A percentile compares a stretch with the other conserved stretches of the same genome.
phyloP scores from a whole-genome alignment of 371 early-diverging fungal genomes.

The Haplosporangium sp. region DNA sequence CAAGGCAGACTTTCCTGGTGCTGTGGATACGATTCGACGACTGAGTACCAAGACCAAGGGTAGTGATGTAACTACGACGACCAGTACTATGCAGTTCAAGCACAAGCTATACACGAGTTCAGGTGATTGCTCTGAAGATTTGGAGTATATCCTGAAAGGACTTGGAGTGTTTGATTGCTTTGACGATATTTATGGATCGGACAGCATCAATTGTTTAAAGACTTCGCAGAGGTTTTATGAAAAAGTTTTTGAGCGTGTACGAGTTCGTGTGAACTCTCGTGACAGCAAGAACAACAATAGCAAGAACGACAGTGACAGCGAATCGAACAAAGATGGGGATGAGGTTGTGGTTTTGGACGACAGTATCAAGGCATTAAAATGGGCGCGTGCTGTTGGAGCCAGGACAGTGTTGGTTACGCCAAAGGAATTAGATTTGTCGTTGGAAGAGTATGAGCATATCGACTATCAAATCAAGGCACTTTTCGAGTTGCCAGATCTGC shows the following conservation, averaged over 20 bases:
- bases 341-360: constrained; percentile 48
- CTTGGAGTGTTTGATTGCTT: constrained; percentile 33
- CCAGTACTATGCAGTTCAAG: background rate
- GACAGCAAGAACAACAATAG: background rate
- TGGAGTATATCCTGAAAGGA: constrained; percentile 29
- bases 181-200: constrained; percentile 35
- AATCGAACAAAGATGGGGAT: constrained; percentile 7
- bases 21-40: constrained; percentile 28
- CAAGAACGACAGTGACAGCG: background rate
- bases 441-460: constrained; percentile 19
- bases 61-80: background rate
- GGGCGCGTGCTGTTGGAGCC: constrained; percentile 31
- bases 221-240: constrained; percentile 21
- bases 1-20: constrained; percentile 39
- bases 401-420: constrained; percentile 38
- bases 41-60: background rate
- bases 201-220: constrained; percentile 40
- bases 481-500: constrained; percentile 26
- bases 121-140: constrained; percentile 32
- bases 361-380: constrained; percentile 25
- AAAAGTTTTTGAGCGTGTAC: constrained; percentile 24
- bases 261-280: constrained; percentile 6
- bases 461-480: constrained; percentile 35
- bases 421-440: constrained; percentile 23
- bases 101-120: constrained; percentile 35